Conservation (phyloP, 495 filamentous ascomycete genomes). For the Glarea lozoyensis region DNA sequence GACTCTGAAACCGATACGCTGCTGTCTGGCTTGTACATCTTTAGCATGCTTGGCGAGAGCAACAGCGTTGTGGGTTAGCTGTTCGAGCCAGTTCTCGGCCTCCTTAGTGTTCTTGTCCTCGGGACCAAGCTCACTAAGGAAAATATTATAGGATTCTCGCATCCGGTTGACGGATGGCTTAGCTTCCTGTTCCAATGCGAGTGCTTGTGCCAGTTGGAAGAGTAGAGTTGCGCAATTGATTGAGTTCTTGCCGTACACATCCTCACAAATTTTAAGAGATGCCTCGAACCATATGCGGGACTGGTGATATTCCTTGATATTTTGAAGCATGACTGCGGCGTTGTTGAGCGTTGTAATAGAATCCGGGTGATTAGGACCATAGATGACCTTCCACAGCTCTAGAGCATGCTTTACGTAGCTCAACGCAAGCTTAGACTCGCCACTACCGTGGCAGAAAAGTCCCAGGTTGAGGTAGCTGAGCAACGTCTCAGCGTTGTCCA, state of each 20-base stretch:
- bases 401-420: conserved; percentile 86
- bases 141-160: conserved; percentile 93
- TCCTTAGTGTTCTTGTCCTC: conserved; percentile 95
- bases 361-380: conserved; percentile 87
- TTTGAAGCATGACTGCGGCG: conserved; percentile 95
- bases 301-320: conserved; percentile 82
- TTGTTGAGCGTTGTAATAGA: conserved; percentile 99
- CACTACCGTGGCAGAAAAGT: conserved; percentile 86
- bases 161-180: conserved; percentile 85
- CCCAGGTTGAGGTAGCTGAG: conserved; percentile 92
- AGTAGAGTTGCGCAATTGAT: conserved; percentile 91
- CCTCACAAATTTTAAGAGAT: conserved; percentile 76
- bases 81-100: conserved; percentile 88
- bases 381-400: conserved; percentile 94
- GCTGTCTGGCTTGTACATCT: conserved; percentile 63
- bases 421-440: conserved; percentile 77
- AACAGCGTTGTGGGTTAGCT: conserved; percentile 90
- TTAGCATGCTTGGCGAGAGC: conserved; percentile 87
- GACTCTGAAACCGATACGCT: conserved; percentile 42
- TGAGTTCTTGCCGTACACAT: conserved; percentile 75
- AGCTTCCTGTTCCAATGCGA: conserved; percentile 86
- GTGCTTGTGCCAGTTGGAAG: conserved; percentile 92
- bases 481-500: conserved; percentile 90
- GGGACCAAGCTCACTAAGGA: conserved; percentile 71
- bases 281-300: conserved; percentile 96